A percentile compares a stretch with the other conserved stretches of the same genome.
phyloP scores from a whole-genome alignment of 1,139 yeast genomes.

The Candida sojae region DNA sequence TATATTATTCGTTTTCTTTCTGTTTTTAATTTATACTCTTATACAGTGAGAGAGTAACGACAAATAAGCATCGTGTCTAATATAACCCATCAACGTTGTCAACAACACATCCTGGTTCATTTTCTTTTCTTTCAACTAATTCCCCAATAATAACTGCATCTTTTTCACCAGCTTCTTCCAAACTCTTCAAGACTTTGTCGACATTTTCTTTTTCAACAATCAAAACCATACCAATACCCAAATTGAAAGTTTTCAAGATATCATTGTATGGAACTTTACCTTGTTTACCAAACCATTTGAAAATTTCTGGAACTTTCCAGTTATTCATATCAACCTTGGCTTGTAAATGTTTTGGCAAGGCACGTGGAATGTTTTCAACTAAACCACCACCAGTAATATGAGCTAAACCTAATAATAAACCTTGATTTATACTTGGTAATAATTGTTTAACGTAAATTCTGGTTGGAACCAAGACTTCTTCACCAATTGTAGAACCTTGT shows the following conservation, averaged over 20 bases:
- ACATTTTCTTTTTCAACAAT: conserved; percentile 72
- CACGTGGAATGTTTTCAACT: conserved; percentile 94
- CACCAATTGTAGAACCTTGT: conserved; percentile 72
- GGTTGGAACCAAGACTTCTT: conserved; percentile 86
- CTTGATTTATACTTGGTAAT: conserved; percentile 69
- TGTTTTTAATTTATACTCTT: background rate
- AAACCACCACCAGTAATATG: conserved; percentile 99
- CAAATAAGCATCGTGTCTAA: conserved; percentile 21
- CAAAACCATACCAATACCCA: conserved; percentile 97
- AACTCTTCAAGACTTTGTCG: conserved; percentile 51
- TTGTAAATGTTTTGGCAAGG: conserved; percentile 76
- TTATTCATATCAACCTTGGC: conserved; percentile 77
- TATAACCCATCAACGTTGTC: conserved; percentile 62
- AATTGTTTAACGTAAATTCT: conserved; percentile 92
- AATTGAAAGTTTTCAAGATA: conserved; percentile 85
- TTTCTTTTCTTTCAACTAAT: conserved; percentile 55
- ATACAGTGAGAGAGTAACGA: background rate
- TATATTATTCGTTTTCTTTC: background rate
- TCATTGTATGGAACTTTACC: conserved; percentile 89
- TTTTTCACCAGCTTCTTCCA: conserved; percentile 65
- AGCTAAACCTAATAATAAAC: conserved; percentile 81
- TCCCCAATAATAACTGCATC: conserved; percentile 78
- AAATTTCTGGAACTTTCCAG: conserved; percentile 87
- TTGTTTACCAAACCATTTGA: conserved; percentile 90
- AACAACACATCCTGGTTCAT: conserved; percentile 67